Base-by-base conservation (phyloP, 306 rosid genomes). In the Fragaria nilgerrensis region DNA sequence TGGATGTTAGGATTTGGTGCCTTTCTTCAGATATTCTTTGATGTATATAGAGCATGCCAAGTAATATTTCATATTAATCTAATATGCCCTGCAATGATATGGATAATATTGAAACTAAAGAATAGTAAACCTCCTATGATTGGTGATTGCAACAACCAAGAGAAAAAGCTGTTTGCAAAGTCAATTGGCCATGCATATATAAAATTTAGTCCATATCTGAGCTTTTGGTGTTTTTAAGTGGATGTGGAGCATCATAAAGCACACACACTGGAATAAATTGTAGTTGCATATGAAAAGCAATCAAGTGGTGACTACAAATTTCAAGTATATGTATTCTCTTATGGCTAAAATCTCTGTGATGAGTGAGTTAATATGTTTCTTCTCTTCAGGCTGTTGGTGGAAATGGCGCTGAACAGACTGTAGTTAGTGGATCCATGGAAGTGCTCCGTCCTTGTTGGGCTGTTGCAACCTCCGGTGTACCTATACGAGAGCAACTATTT, bases 401-500 rank as follows among this genome's bases (percentile, higher is more conserved):
- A 73, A 88, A 92, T 80, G 99, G 98, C n/a, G 99, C 94, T 76
- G 99, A 92, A 85, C 96, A 88, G 89, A 92, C 93, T 81, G 98
- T 96, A 73, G 89, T 91, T 39, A 91, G 96, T 83, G 98, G 98
- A 84, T 92, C 98, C 44, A 96, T 96, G 99, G 99, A 96, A 56
- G 97, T 92, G 74, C 86, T 96, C 9, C 92, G 95, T 52, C 99
- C 99, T 36, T 96, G 99, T 86, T 96, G 97, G 98, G 99, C 99
- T 68, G 90, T 96, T 78, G 99, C 99, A 72, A 91, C 99, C 41
- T 96, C 99, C 67, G 99, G 99, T 67, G 97, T 96, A 63, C 99
- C 97, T 13, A 81, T 93, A 59, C 88, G 94, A 74, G 99, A 96
- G 76, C 98, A 96, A 84, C 91, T 96, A 49, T 96, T 96, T 73